phyloP scores from a whole-genome alignment of 768 basidiomycete species.

The Tricholoma saponaceum region DNA sequence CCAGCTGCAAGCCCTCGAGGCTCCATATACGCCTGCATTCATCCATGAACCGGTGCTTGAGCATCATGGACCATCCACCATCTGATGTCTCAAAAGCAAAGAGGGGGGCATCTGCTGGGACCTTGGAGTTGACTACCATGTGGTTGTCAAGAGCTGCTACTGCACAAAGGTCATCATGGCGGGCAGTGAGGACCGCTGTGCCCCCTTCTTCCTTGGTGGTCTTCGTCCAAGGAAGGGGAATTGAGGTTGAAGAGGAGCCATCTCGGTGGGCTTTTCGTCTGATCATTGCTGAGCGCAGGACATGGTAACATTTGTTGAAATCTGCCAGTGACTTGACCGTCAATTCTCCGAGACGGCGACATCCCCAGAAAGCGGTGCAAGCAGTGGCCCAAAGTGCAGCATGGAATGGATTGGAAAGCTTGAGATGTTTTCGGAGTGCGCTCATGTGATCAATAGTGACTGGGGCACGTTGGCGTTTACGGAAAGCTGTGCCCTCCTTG shows the following conservation, averaged over 20 bases:
- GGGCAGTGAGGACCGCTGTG: slow-evolving; percentile 9
- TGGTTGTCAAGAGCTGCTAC: slow-evolving; percentile 17
- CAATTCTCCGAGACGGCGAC: slow-evolving; percentile 24
- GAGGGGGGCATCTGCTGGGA: slow-evolving; percentile 10
- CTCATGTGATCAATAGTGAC: slow-evolving; percentile 31
- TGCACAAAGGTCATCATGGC: slow-evolving; percentile 13
- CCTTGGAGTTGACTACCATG: slow-evolving; percentile 10
- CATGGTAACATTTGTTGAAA: slow-evolving; percentile 5
- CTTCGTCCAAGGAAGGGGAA: slow-evolving; percentile 32
- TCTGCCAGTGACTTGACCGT: slow-evolving; percentile 13
- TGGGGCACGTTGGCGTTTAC: slow-evolving; percentile 10
- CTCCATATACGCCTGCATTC: slow-evolving; percentile 10
- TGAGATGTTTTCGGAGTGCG: slow-evolving; percentile 16
- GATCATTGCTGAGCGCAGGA: slow-evolving; percentile 3
- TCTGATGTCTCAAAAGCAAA: slow-evolving; percentile 9
- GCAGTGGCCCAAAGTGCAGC: slow-evolving; percentile 34
- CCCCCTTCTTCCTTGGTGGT: slow-evolving; percentile 17
- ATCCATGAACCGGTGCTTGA: not conserved
- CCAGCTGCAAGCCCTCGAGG: too few relatives aligned
- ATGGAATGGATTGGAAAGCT: slow-evolving; percentile 22
- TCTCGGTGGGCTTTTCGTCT: not conserved
- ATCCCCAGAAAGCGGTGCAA: slow-evolving; percentile 30
- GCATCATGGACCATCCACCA: not conserved
- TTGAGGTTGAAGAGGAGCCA: slow-evolving; percentile 2
- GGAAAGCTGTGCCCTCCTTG: not conserved